A percentile compares a stretch with the other conserved stretches of the same genome.
phyloP scores from a whole-genome alignment of 2,329 filamentous ascomycete species.

The Talaromyces sp. region DNA sequence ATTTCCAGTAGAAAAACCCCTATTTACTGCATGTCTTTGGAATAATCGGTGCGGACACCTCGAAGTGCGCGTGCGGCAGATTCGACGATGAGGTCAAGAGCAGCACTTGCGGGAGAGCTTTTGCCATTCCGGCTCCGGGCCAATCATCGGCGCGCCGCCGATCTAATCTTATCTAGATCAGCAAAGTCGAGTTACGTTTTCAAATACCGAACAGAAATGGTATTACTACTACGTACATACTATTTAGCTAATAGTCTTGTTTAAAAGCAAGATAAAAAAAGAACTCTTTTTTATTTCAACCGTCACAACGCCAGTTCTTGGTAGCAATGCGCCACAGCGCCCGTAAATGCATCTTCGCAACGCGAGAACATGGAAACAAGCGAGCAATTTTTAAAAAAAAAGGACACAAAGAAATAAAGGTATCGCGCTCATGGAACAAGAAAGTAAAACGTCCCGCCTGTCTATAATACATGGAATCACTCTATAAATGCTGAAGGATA shows the following conservation, averaged over 20 bases:
- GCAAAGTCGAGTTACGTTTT: neutral
- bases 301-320: neutral
- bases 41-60: neutral
- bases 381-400: neutral
- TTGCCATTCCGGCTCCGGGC: neutral
- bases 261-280: neutral
- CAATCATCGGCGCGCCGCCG: neutral
- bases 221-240: neutral
- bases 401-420: neutral
- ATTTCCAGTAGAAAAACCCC: neutral
- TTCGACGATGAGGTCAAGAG: neutral
- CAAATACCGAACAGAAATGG: neutral
- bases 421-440: neutral
- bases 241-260: neutral
- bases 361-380: neutral
- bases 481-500: constrained; percentile 4
- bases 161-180: constrained; percentile 9
- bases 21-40: neutral
- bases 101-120: constrained; percentile 6
- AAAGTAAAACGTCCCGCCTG: neutral
- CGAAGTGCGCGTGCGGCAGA: neutral
- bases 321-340: neutral
- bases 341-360: neutral
- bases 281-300: neutral
- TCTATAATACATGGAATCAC: constrained; percentile 1